Evolutionary conservation across 345 rosid genomes (phyloP).

Genomic region (Pistacia vera): DNA sequence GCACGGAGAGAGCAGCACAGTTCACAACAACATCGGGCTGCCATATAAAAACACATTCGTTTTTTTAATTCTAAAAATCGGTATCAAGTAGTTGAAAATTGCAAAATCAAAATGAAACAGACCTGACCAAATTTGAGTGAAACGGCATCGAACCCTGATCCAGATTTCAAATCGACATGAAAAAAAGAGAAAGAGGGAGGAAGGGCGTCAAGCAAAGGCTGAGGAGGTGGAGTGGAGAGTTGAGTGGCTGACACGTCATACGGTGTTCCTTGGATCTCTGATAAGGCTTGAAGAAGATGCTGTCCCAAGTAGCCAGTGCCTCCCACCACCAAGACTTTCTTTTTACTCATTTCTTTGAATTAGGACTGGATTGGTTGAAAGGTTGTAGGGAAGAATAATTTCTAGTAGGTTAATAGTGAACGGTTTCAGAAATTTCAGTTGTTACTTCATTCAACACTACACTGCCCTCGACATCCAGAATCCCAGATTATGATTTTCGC

Average conservation of each 20-base stretch:
- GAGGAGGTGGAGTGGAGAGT: slow-evolving; percentile 58
- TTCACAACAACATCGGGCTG: slow-evolving; percentile 89
- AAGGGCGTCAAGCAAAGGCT: slow-evolving; percentile 48
- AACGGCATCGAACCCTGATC: slow-evolving; percentile 56
- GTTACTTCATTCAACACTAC: too few relatives aligned
- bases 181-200: slow-evolving; percentile 51
- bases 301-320: slow-evolving; percentile 94
- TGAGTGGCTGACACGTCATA: slow-evolving; percentile 65
- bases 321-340: slow-evolving; percentile 73
- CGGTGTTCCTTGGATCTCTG: slow-evolving; percentile 32
- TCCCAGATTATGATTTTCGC: too few relatives aligned
- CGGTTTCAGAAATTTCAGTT: not conserved
- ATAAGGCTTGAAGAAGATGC: slow-evolving; percentile 64
- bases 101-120: not conserved
- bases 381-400: not conserved
- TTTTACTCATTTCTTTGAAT: slow-evolving; percentile 36
- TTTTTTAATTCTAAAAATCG: not conserved
- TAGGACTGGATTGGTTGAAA: not conserved
- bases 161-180: slow-evolving; percentile 65
- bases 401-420: not conserved
- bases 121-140: slow-evolving; percentile 69
- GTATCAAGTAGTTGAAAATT: not conserved
- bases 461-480: too few relatives aligned
- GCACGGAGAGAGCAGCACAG: slow-evolving; percentile 87
- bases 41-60: slow-evolving; percentile 12